Percentiles rank a stretch among this genome's conserved stretches.
Evolutionary conservation across 164 flowering plant genomes (phyloP).

Genomic region (Pachysandra terminalis): DNA sequence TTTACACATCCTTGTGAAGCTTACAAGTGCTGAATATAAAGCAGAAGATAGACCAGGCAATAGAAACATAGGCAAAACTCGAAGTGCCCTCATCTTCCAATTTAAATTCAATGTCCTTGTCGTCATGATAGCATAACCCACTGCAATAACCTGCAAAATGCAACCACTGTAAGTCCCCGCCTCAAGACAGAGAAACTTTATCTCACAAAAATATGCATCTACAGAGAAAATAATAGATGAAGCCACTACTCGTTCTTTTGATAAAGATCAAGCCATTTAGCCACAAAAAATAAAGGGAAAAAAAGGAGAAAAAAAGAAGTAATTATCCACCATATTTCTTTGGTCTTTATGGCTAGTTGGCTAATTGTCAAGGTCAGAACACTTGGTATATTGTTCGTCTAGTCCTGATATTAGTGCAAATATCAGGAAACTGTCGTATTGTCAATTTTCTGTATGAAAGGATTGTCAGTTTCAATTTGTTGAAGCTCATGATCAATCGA

Average conservation of each 20-base stretch:
- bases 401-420: too few species aligned
- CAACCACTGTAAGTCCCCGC: not conserved
- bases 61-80: constrained; percentile 83
- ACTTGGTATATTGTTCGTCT: too few species aligned
- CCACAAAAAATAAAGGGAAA: not conserved
- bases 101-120: constrained; percentile 68
- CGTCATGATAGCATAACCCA: constrained; percentile 81
- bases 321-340: not conserved
- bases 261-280: not conserved
- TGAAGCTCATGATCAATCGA: too few species aligned
- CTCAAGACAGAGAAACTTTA: constrained; percentile 2
- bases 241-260: not conserved
- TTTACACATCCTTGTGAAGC: constrained; percentile 69
- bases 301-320: not conserved
- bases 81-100: constrained; percentile 83
- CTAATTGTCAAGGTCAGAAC: too few species aligned
- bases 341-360: too few species aligned
- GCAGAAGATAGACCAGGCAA: constrained; percentile 56
- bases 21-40: constrained; percentile 47
- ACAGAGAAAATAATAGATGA: not conserved
- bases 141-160: constrained; percentile 64
- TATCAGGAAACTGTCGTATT: too few species aligned
- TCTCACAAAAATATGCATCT: constrained; percentile 4
- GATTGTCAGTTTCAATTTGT: too few species aligned
- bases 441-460: too few species aligned